These are phyloP conservation scores for Discostella stelligeroides DNA, from an alignment of 108 stramenopile species.

Conservation along the genomic window DNA sequence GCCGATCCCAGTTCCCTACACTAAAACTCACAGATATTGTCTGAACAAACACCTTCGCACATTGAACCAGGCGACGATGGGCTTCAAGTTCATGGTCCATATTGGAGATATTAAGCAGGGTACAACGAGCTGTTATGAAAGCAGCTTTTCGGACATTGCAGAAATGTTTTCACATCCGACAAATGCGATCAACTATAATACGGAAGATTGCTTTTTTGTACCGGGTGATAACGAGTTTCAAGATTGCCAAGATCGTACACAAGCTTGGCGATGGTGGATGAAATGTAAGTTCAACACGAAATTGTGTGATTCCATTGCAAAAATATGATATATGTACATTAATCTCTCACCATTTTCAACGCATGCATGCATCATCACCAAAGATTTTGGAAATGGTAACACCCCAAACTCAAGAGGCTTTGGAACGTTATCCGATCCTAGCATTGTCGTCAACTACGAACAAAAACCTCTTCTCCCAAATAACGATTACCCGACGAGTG, in stretches of 20 bases:
- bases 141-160: slow-evolving; percentile 16
- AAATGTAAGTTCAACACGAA: slow-evolving; percentile 5
- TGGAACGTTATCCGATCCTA: slow-evolving; percentile 25
- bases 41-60: slow-evolving; percentile 21
- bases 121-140: slow-evolving; percentile 8
- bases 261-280: slow-evolving; percentile 36
- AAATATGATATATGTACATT: too few species aligned
- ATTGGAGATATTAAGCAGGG: slow-evolving; percentile 13
- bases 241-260: slow-evolving; percentile 26
- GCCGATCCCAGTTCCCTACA: slow-evolving; percentile 24
- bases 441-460: slow-evolving; percentile 23
- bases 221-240: slow-evolving; percentile 39
- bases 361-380: too few species aligned
- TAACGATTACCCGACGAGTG: slow-evolving; percentile 13
- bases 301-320: too few species aligned
- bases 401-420: slow-evolving; percentile 27
- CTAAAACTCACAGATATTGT: slow-evolving; percentile 7
- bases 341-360: neutral
- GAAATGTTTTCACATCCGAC: slow-evolving; percentile 9
- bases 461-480: neutral
- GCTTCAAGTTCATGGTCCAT: slow-evolving; percentile 24
- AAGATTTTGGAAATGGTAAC: slow-evolving; percentile 39
- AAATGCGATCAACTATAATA: slow-evolving; percentile 29
- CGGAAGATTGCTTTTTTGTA: slow-evolving; percentile 31
- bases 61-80: slow-evolving; percentile 11